Percentiles rank a stretch among this genome's conserved stretches.
Conservation (phyloP, 2,329 filamentous ascomycete genomes). For the Acarospora socialis region DNA sequence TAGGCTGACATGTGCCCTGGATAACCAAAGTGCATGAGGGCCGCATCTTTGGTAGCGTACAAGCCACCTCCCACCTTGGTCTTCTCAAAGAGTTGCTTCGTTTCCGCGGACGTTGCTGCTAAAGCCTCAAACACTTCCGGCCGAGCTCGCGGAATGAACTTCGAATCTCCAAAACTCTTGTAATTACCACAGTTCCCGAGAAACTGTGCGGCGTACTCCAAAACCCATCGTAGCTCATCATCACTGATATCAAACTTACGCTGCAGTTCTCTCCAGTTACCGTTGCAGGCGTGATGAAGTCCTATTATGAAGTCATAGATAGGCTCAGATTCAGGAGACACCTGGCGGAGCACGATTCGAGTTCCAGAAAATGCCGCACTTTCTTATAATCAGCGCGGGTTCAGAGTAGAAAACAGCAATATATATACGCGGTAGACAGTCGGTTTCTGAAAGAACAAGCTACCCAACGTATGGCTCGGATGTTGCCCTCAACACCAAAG, state of each 20-base stretch:
- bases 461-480: too few species aligned
- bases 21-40: slow-evolving; percentile 63
- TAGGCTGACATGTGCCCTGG: slow-evolving; percentile 68
- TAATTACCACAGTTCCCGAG: slow-evolving; percentile 73
- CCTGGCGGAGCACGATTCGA: slow-evolving; percentile 64
- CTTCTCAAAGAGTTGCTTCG: slow-evolving; percentile 49
- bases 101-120: slow-evolving; percentile 43
- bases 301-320: slow-evolving; percentile 71
- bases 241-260: slow-evolving; percentile 49
- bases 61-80: slow-evolving; percentile 50
- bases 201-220: slow-evolving; percentile 67
- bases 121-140: slow-evolving; percentile 51
- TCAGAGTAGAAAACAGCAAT: too few species aligned
- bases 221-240: slow-evolving; percentile 51
- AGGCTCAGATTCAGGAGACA: slow-evolving; percentile 65
- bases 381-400: slow-evolving; percentile 29
- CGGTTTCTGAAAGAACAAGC: slow-evolving; percentile 2
- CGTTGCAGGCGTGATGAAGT: slow-evolving; percentile 50
- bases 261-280: slow-evolving; percentile 57
- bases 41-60: slow-evolving; percentile 45
- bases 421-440: too few species aligned
- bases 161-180: slow-evolving; percentile 74
- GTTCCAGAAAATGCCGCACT: slow-evolving; percentile 63
- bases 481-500: background rate
- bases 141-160: slow-evolving; percentile 62